Conservation (phyloP, 345 rosid species). For the Conringia planisiliqua region DNA sequence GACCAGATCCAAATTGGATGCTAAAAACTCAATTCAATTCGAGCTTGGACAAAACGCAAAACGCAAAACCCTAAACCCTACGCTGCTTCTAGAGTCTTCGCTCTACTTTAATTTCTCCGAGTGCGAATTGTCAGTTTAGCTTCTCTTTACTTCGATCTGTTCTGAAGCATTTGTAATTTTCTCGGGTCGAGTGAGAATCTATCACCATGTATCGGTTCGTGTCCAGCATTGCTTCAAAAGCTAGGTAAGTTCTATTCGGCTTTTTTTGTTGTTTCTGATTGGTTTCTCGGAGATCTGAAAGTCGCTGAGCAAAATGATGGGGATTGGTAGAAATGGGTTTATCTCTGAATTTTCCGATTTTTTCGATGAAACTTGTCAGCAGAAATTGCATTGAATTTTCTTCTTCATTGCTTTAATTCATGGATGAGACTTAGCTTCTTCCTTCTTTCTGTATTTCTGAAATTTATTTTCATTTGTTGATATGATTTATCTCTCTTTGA, state of each 20-base stretch:
- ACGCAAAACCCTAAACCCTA: conserved; percentile 41
- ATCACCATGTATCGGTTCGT: conserved; percentile 31
- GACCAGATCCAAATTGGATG: conserved; percentile 17
- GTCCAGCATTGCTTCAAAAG: conserved; percentile 34
- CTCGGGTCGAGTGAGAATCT: not conserved
- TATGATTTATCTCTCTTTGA: not conserved
- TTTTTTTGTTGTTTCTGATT: not conserved
- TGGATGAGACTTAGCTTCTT: no score
- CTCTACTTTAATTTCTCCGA: not conserved
- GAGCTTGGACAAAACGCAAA: conserved; percentile 22
- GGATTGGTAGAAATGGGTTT: no score
- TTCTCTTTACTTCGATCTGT: not conserved
- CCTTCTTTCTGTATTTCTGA: no score
- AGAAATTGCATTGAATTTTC: no score
- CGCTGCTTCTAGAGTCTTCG: conserved; percentile 8
- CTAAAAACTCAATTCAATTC: not conserved
- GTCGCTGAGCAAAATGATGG: not conserved
- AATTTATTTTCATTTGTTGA: not conserved
- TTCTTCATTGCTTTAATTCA: no score
- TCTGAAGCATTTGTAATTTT: not conserved
- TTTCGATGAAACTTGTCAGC: not conserved
- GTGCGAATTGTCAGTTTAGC: not conserved
- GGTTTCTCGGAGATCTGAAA: not conserved
- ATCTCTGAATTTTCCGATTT: no score
- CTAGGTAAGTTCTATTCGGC: conserved; percentile 30